A percentile compares a stretch with the other conserved stretches of the same genome.
These are phyloP conservation scores for Pseudocercospora vitis DNA, from an alignment of 2,329 filamentous ascomycete species.

Conservation along the genomic window DNA sequence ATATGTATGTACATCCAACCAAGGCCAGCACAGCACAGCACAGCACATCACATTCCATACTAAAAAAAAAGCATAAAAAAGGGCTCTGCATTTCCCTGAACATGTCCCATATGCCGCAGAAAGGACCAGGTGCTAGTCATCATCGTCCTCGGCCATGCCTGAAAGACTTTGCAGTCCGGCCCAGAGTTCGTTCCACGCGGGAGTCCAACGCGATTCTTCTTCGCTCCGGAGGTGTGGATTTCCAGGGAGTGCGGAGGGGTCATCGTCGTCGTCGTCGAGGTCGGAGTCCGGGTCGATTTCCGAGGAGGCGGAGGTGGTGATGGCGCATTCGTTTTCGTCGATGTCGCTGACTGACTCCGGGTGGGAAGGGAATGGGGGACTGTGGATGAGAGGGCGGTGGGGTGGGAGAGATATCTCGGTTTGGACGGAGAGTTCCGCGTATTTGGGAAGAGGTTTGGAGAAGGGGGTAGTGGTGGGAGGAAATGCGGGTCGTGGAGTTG, in stretches of 20 bases:
- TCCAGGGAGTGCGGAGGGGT: slow-evolving; percentile 9
- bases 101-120: too few relatives aligned
- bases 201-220: slow-evolving; percentile 22
- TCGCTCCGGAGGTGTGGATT: background rate
- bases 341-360: background rate
- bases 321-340: slow-evolving; percentile 30
- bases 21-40: too few relatives aligned
- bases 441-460: background rate
- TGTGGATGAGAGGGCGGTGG: slow-evolving; percentile 8
- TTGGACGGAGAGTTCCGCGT: slow-evolving; percentile 16
- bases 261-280: slow-evolving; percentile 21
- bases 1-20: too few relatives aligned
- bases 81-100: too few relatives aligned
- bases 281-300: slow-evolving; percentile 21
- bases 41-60: too few relatives aligned
- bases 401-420: slow-evolving; percentile 12
- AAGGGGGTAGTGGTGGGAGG: background rate
- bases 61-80: too few relatives aligned
- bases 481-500: background rate
- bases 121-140: too few relatives aligned
- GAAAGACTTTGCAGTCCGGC: slow-evolving; percentile 35
- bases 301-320: slow-evolving; percentile 30
- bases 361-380: too few relatives aligned
- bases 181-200: slow-evolving; percentile 40
- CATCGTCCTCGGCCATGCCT: slow-evolving; percentile 34